Evolutionary conservation across 345 rosid genomes (phyloP), one percentile per base, ranked within the genome.

Genomic region (Geranium rotundifolium): DNA sequence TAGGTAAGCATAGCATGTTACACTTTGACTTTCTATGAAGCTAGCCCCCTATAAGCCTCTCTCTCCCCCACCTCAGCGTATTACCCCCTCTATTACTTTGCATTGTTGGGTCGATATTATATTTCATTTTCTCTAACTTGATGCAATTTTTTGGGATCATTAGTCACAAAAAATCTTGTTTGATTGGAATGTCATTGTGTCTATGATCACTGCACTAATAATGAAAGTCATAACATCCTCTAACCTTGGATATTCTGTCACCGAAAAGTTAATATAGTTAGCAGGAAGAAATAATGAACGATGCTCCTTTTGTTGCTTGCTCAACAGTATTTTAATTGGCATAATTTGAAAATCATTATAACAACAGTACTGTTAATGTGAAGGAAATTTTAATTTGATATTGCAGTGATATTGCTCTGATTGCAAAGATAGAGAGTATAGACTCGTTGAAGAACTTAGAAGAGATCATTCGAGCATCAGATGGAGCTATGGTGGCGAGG

Each of bases 401-500:
- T 20, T 76, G 60, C 80, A 90, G 99, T 73, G 99, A 88, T 57
- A 81, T 90, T 63, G 84, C 93, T 69, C 82, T 95, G 63, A 79
- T 95, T 76, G 97, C 97, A 62, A 95, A 95, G 81, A 90, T 95
- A 56, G 97, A 95, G 79, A 95, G 99, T 68, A 78, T 88, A 17
- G 97, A 90, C 72, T 95, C 99, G 2, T 67, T 95, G 69, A 86
- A 67, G 72, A 95, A 88, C 76, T 82, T 95, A 79, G 93, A 90
- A 79, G 96, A 86, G 66, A 95, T 95, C 57, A 77, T 90, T 58
- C 77, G 23, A 73, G 93, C 95, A 67, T 90, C 99, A 57, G 97
- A 90, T 78, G 99, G 99, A 72, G 99, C 99, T 73, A 93, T 93
- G 99, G 99, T 93, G 27, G 99, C 99, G 49, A 90, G 99, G 82